Evolutionary conservation across 2,329 filamentous ascomycete genomes (phyloP), one percentile per base, ranked within the genome.

Genomic region (Colletotrichum trifolii): DNA sequence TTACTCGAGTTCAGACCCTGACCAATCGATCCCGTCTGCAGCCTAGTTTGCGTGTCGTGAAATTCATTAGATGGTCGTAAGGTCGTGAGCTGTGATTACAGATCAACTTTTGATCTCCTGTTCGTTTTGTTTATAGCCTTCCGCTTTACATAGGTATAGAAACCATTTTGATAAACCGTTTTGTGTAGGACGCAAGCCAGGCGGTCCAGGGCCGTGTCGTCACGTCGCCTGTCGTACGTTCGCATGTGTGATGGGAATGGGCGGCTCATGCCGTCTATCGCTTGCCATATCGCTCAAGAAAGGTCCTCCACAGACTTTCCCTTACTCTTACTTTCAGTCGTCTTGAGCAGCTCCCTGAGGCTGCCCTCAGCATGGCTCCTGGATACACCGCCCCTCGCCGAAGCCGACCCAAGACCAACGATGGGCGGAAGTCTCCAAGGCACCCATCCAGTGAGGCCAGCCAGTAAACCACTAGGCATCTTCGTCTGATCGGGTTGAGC

Each of bases 321-420:
- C 66, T 79, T 79, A 42, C 50, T 62, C 25, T 64, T 69, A 40
- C 17, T 50, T 43, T 77, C 73, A 6, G 74, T 71, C 12, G 70
- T 71, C 67, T 78, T 83, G 10, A 89, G 74, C 15, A 89, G 72
- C 46, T 85, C 81, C 58, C 85, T 78, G 25, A 89, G 75, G 58
- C 82, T 87, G 2, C 85, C 85, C 72, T 87, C 86, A 1, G 87
- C 87, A 70, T 85, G 81, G 65, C 83, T 80, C 56, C 74, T 71
- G 47, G 74, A 70, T 70, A 73, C 69, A 43, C 55, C 54, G 59
- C 70, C 60, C 66, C 71, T 63, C 45, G 68, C 60, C 56, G 68
- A 61, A 13, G 71, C 57, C 5, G 64, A 59, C 3, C 68, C 64
- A 35, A 70, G 34, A 8, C 70, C 67, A 46, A 67, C 68, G 25